Base-by-base conservation (phyloP, 495 filamentous ascomycete genomes). In the Parathielavia hyrcaniae region DNA sequence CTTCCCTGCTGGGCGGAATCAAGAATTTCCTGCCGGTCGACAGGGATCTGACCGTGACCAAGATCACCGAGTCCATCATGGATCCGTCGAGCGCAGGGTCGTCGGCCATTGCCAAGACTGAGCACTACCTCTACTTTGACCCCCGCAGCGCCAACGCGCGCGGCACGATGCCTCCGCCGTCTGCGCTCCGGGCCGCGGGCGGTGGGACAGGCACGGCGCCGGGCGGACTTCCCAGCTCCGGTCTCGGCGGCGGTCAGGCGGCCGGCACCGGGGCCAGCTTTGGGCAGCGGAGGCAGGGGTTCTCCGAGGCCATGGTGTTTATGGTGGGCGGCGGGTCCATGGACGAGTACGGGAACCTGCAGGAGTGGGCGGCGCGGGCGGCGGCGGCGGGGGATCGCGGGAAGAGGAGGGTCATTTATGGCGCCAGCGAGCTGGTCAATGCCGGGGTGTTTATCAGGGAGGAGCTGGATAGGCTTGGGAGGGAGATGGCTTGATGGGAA, bases 81-180 rank as follows among this genome's bases (percentile, higher is more conserved):
- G 95, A 99, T 69, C 95, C 95, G 0, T 79, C 89, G 39, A 79
- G 87, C 11, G 92, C 95, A 2, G 90, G 88, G 13, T 90, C 89
- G 3, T 90, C 86, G 20, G 95, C 95, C 13, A 91, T 99, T 59
- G 87, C 90, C 57, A 97, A 96, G 76, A 97, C 95, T 6, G 95
- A 99, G 66, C 87, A 87, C 65, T 99, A 97, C 66, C 86, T 97
- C n/a, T 97, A 97, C 77, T 97, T 97, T 67, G 95, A 99, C 71
- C 95, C 95, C 2, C 82, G 92, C 43, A 92, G 86, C 63, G 86
- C 92, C 22, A 95, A 93, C 65, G 92, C 95, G 0, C 83, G 95
- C 35, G 92, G 93, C 16, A 91, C 86, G n/a, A 92, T 96, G 80
- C 87, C 87, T 45, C 88, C 89, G 23, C 80, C 86, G 0, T 82